Evolutionary conservation across 2,329 filamentous ascomycete genomes (phyloP).

Genomic region (Cladosporium oxysporum): DNA sequence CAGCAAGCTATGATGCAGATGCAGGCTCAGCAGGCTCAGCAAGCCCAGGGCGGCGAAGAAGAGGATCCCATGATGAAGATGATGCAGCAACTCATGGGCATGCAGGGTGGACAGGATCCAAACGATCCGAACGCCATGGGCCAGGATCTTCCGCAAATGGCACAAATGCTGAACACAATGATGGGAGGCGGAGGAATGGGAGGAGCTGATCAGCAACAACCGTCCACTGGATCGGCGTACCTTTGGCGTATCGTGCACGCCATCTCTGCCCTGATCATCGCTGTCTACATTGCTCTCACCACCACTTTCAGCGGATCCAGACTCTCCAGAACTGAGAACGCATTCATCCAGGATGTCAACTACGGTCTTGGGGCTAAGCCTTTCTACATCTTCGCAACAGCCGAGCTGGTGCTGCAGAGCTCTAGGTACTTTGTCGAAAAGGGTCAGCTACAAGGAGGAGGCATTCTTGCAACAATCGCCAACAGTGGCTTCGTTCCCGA

Average conservation of each 20-base stretch:
- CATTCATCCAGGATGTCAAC: slow-evolving; percentile 38
- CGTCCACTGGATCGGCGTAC: slow-evolving; percentile 47
- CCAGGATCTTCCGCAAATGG: slow-evolving; percentile 45
- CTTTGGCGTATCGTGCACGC: slow-evolving; percentile 76
- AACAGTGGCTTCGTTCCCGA: slow-evolving; percentile 63
- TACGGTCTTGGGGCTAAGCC: slow-evolving; percentile 55
- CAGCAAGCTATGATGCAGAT: slow-evolving; percentile 36
- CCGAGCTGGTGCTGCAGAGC: slow-evolving; percentile 71
- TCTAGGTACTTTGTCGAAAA: slow-evolving; percentile 71
- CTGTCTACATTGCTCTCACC: slow-evolving; percentile 67
- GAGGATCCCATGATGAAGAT: slow-evolving; percentile 74
- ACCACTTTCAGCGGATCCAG: slow-evolving; percentile 70
- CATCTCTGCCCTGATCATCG: slow-evolving; percentile 68
- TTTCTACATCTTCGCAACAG: slow-evolving; percentile 80
- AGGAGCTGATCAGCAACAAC: slow-evolving; percentile 38
- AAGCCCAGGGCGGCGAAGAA: slow-evolving; percentile 24
- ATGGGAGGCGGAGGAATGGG: slow-evolving; percentile 36
- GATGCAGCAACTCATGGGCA: slow-evolving; percentile 71
- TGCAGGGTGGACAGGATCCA: slow-evolving; percentile 33
- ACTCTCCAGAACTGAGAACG: slow-evolving; percentile 51
- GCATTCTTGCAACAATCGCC: slow-evolving; percentile 64
- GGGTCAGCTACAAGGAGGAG: slow-evolving; percentile 57
- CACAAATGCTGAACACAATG: slow-evolving; percentile 49
- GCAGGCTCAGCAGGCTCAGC: slow-evolving; percentile 28
- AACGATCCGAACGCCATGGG: slow-evolving; percentile 39